Evolutionary conservation across 176 grass and related monocot species (phyloP).

Genomic region (Elymus sibiricus): DNA sequence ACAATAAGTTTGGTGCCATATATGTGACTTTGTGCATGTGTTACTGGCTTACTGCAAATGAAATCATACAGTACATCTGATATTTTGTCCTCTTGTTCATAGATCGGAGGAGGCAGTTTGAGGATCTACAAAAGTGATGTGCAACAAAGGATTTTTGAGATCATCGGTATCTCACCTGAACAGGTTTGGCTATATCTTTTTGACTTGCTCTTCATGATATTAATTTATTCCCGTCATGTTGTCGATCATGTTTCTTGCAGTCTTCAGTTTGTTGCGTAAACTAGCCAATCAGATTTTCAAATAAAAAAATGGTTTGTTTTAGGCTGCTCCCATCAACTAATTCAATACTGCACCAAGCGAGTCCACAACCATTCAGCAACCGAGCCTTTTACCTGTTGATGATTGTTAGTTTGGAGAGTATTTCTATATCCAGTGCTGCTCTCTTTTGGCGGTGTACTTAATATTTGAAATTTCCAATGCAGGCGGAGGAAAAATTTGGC

Average conservation of each 20-base stretch:
- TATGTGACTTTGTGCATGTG: not conserved
- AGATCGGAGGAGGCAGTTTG: slow-evolving; percentile 95
- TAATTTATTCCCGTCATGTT: not conserved
- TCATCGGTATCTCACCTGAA: slow-evolving; percentile 67
- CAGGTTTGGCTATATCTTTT: slow-evolving; percentile 43
- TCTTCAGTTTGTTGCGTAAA: not conserved
- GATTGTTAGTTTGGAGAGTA: not conserved
- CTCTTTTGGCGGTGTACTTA: not conserved
- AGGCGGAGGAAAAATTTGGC: slow-evolving; percentile 98
- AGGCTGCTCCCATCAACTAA: not conserved
- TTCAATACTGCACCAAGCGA: not conserved
- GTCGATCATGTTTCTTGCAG: not conserved
- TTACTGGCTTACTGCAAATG: not conserved
- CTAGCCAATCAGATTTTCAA: not conserved
- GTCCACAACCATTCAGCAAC: not conserved
- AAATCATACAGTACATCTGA: not conserved
- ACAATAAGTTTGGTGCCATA: slow-evolving; percentile 4
- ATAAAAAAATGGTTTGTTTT: not conserved
- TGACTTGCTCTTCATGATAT: not conserved
- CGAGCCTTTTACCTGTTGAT: not conserved
- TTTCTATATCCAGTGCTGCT: not conserved
- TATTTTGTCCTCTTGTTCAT: not conserved
- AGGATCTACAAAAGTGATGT: slow-evolving; percentile 93
- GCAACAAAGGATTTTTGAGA: slow-evolving; percentile 92
- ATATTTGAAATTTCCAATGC: not conserved